Percentiles rank a stretch among this genome's conserved stretches.
Evolutionary conservation across 2,329 filamentous ascomycete genomes (phyloP).

Genomic region (Neonectria sp.): DNA sequence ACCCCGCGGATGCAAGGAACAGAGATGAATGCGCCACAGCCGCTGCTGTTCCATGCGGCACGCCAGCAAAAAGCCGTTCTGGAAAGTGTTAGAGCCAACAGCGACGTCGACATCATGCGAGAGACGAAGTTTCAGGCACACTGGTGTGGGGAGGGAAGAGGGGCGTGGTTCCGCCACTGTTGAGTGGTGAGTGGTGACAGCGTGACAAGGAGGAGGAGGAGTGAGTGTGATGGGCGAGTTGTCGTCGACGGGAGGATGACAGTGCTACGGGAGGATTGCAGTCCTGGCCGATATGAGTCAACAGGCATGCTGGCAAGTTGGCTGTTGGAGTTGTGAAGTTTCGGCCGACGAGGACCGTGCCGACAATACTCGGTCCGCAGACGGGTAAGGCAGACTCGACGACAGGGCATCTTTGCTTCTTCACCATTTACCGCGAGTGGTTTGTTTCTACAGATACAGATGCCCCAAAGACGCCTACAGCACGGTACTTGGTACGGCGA

Average conservation of each 20-base stretch:
- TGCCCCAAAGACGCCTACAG: background rate
- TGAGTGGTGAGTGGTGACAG: background rate
- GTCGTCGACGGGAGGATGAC: background rate
- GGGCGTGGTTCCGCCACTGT: too few species aligned
- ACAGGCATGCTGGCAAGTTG: background rate
- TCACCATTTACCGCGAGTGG: background rate
- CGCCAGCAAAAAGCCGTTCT: slow-evolving; percentile 19
- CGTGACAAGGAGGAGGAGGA: background rate
- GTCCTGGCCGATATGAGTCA: slow-evolving; percentile 3
- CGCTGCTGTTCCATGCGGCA: slow-evolving; percentile 12
- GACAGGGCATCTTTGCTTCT: background rate
- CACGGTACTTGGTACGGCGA: background rate
- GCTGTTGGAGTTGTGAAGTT: slow-evolving; percentile 2
- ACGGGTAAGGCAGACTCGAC: slow-evolving; percentile 10
- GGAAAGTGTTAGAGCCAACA: slow-evolving; percentile 27
- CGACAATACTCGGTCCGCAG: slow-evolving; percentile 2
- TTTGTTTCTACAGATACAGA: slow-evolving; percentile 3
- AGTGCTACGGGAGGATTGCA: slow-evolving; percentile 13
- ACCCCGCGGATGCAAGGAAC: slow-evolving; percentile 29
- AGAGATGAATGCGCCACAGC: slow-evolving; percentile 28
- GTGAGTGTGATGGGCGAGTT: background rate
- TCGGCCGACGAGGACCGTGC: slow-evolving; percentile 20
- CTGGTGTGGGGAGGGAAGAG: background rate
- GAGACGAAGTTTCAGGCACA: slow-evolving; percentile 18
- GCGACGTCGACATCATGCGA: slow-evolving; percentile 7